A percentile compares a stretch with the other conserved stretches of the same genome.
phyloP scores from a whole-genome alignment of 306 rosid genomes.

The Malus fusca region DNA sequence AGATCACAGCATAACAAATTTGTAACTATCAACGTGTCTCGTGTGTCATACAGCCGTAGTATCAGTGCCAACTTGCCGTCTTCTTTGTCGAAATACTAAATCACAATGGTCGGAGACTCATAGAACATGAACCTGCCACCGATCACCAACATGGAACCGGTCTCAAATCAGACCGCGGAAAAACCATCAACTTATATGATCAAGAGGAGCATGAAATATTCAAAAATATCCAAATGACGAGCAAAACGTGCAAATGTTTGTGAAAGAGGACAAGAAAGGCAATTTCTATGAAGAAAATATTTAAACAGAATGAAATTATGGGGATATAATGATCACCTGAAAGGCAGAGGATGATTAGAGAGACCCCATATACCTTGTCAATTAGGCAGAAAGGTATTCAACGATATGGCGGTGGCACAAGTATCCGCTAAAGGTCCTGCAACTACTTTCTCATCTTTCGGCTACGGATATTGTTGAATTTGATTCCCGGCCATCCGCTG shows the following conservation, averaged over 20 bases:
- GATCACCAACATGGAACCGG: not conserved
- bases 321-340: constrained; percentile 8
- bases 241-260: not conserved
- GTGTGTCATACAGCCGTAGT: not conserved
- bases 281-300: not conserved
- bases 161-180: not conserved
- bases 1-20: not conserved
- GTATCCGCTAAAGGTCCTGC: constrained; percentile 13
- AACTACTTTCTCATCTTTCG: constrained; percentile 20
- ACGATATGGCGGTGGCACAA: constrained; percentile 15
- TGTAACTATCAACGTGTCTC: not conserved
- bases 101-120: not conserved
- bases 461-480: constrained; percentile 42
- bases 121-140: not conserved
- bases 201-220: too few relatives aligned
- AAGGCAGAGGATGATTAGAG: not conserved
- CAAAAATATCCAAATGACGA: not conserved
- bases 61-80: not conserved
- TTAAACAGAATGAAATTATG: not conserved
- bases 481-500: constrained; percentile 13
- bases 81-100: not conserved
- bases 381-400: constrained; percentile 20
- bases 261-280: not conserved
- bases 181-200: not conserved
- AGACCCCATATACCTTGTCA: constrained; percentile 21